A percentile compares a stretch with the other conserved stretches of the same genome.
Conservation (phyloP, 2,329 filamentous ascomycete genomes). For the Capronia americana region DNA sequence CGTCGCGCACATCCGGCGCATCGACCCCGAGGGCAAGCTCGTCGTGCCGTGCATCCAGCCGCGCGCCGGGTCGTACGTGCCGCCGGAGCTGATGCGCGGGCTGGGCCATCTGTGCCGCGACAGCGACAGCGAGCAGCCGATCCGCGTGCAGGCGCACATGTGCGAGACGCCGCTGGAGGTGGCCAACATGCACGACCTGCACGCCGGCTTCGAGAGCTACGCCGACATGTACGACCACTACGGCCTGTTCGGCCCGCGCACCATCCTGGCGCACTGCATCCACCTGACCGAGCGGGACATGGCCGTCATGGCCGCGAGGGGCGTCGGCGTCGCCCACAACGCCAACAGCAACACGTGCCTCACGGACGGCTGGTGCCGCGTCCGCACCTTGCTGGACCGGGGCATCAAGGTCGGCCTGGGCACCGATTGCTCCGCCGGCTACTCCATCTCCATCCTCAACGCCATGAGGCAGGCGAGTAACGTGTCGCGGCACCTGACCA, state of each 20-base stretch:
- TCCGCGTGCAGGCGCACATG: conserved; percentile 69
- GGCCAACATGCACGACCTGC: conserved; percentile 57
- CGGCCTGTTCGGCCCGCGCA: conserved; percentile 58
- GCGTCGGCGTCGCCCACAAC: conserved; percentile 66
- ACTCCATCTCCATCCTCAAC: conserved; percentile 63
- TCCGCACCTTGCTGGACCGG: conserved; percentile 60
- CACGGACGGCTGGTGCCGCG: conserved; percentile 25
- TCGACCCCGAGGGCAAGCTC: conserved; percentile 53
- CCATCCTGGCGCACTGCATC: conserved; percentile 69
- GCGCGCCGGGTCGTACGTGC: conserved; percentile 65
- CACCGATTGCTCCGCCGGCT: conserved; percentile 66
- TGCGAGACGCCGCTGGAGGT: conserved; percentile 67
- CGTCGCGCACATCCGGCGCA: conserved; percentile 48
- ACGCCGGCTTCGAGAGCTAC: conserved; percentile 61
- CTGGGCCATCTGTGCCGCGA: conserved; percentile 59
- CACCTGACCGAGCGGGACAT: conserved; percentile 62
- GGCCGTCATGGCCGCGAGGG: conserved; percentile 48
- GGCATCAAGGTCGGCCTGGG: conserved; percentile 67
- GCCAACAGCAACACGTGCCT: conserved; percentile 63
- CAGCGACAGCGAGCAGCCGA: conserved; percentile 50
- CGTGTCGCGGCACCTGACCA: conserved; percentile 37
- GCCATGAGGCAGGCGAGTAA: conserved; percentile 64
- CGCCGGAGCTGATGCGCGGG: conserved; percentile 57
- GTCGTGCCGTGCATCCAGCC: conserved; percentile 60
- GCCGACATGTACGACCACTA: conserved; percentile 64